Evolutionary conservation across 2,329 filamentous ascomycete species (phyloP).

Genomic region (Fusarium sp.): DNA sequence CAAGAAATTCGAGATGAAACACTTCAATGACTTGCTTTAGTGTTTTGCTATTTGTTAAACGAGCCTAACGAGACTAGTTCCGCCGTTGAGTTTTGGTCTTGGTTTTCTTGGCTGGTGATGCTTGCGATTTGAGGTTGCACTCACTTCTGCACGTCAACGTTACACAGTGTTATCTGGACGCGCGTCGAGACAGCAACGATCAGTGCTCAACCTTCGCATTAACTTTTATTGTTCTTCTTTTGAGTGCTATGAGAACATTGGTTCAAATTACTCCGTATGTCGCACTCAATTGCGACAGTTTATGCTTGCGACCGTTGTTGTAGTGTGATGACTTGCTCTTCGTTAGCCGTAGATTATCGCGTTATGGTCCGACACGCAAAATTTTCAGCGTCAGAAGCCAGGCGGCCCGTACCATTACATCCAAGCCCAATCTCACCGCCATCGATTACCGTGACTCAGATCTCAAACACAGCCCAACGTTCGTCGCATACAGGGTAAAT

Average conservation of each 20-base stretch:
- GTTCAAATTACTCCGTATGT: not conserved
- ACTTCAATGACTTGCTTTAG: not conserved
- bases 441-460: not conserved
- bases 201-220: not conserved
- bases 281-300: not conserved
- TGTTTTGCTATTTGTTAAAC: not conserved
- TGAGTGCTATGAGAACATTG: not conserved
- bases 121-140: not conserved
- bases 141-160: constrained; percentile 4
- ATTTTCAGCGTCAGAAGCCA: constrained; percentile 5
- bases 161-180: constrained; percentile 1
- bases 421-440: constrained; percentile 8
- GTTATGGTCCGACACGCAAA: not conserved
- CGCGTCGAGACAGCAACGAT: not conserved
- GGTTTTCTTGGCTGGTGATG: not conserved
- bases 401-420: constrained; percentile 17
- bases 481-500: constrained; percentile 16
- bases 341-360: not conserved
- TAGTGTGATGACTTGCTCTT: not conserved
- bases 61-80: not conserved
- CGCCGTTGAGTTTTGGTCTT: not conserved
- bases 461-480: not conserved
- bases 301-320: not conserved
- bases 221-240: not conserved
- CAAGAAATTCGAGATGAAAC: constrained; percentile 19